A percentile compares a stretch with the other conserved stretches of the same genome.
Evolutionary conservation across 352 stramenopile genomes (phyloP).

Genomic region (Pythium sukuiense): DNA sequence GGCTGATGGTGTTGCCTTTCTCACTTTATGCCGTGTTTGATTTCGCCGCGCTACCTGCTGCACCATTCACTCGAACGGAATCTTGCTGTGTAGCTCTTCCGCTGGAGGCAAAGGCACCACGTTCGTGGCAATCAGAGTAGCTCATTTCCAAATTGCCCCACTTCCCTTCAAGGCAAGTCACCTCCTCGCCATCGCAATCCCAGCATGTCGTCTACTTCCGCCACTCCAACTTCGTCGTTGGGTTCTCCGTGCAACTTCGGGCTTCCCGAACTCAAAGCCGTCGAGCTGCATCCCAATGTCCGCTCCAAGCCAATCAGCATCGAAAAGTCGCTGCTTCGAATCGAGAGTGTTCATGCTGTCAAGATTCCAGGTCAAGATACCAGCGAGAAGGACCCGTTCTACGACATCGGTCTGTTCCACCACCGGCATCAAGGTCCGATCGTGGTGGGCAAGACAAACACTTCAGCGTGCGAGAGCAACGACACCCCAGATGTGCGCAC

Average conservation of each 20-base stretch:
- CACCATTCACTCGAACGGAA: neutral
- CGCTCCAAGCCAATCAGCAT: neutral
- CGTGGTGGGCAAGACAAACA: neutral
- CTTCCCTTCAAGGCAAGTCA: neutral
- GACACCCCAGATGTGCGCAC: neutral
- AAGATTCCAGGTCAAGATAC: neutral
- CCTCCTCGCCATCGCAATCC: neutral
- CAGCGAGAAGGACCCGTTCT: conserved; percentile 2
- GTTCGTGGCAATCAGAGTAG: neutral
- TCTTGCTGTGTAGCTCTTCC: no score
- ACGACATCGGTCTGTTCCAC: conserved; percentile 10
- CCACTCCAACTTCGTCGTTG: neutral
- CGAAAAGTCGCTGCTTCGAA: neutral
- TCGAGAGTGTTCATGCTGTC: neutral
- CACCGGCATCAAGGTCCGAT: neutral
- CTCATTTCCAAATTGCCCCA: neutral
- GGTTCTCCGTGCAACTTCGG: neutral
- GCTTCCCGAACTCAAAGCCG: neutral
- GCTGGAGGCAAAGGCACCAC: no score
- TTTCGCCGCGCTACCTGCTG: neutral
- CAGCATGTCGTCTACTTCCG: neutral
- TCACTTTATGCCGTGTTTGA: neutral
- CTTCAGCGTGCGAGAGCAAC: neutral
- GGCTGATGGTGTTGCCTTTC: neutral
- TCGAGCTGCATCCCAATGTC: neutral